Evolutionary conservation across 495 filamentous ascomycete species (phyloP).

Genomic region (Hypoxylon intermedium): DNA sequence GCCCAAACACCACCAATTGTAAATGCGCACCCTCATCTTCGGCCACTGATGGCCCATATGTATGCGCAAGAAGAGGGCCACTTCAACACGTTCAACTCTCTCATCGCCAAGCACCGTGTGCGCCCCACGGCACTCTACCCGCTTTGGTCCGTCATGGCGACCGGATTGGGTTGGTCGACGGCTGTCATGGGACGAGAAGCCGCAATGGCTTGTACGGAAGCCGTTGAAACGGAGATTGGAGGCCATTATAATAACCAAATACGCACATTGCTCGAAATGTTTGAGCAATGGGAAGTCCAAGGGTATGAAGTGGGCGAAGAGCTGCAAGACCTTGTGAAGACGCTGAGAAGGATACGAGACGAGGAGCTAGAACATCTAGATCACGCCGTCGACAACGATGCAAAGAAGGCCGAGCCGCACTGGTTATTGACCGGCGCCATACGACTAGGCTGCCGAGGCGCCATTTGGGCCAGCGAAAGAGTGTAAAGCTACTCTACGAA

Average conservation of each 20-base stretch:
- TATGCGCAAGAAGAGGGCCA: conserved; percentile 94
- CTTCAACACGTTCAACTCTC: conserved; percentile 80
- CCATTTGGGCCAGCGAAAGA: conserved; percentile 91
- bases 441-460: conserved; percentile 82
- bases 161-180: conserved; percentile 86
- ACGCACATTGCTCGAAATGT: conserved; percentile 77
- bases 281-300: conserved; percentile 64
- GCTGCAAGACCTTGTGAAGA: conserved; percentile 72
- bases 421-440: conserved; percentile 89
- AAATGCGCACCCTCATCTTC: conserved; percentile 81
- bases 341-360: conserved; percentile 84
- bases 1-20: conserved; percentile 78
- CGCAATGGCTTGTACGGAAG: conserved; percentile 98
- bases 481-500: conserved; percentile 58
- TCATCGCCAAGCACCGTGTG: conserved; percentile 86
- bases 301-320: conserved; percentile 84
- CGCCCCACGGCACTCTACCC: conserved; percentile 95
- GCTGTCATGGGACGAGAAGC: conserved; percentile 91
- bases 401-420: conserved; percentile 86
- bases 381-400: conserved; percentile 90
- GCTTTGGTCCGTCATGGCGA: conserved; percentile 83
- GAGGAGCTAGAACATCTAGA: conserved; percentile 98
- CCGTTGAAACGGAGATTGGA: conserved; percentile 97
- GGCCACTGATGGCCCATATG: conserved; percentile 88
- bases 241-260: conserved; percentile 96